Evolutionary conservation across 2,329 filamentous ascomycete species (phyloP), one percentile per base, ranked within the genome.

Genomic region (Endocalyx cinctus): DNA sequence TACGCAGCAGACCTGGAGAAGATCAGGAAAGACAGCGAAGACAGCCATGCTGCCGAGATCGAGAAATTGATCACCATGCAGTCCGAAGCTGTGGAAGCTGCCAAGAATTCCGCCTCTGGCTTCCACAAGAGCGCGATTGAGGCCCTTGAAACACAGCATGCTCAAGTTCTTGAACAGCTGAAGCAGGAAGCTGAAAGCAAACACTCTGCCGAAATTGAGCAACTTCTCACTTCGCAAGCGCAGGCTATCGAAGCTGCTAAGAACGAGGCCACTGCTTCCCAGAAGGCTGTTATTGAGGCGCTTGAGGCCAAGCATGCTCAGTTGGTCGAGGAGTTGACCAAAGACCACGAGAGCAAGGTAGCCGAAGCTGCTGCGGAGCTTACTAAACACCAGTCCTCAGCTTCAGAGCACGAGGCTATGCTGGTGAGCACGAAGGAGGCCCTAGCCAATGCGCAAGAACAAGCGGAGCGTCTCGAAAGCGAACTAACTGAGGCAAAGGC

Each of bases 101-200:
- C 64, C 25, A 68, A 63, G 53, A 57, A 61, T 12, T 64, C 70
- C 19, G 48, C 52, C n/a, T 41, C 50, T 10, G 39, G 28, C 30
- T 47, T 46, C 4, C 50, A 55, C 13, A 46, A 53, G 37, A 47
- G 43, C 12, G 45, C 38, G 15, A 47, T 56, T n/a, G 46, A 49
- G n/a, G 49, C 50, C 14, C 60, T 70, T 25, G 59, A 70, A 41
- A 55, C 62, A 22, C 62, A 60, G 47, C 62, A 70, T 50, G 60
- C 66, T 26, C 58, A 58, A 15, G 66, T 72, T 38, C 57, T 77
- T 16, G 64, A 71, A 43, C 67, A 68, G 43, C 53, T 73, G 13
- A 54, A 66, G 23, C 53, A 55, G 15, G 52, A 45, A 11, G 53
- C 56, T 30, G 58, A 62, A 36, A 38, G 27, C 27, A 58, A 55